phyloP scores from a whole-genome alignment of 2,329 filamentous ascomycete genomes.

The Chaetomiaceae sp. region DNA sequence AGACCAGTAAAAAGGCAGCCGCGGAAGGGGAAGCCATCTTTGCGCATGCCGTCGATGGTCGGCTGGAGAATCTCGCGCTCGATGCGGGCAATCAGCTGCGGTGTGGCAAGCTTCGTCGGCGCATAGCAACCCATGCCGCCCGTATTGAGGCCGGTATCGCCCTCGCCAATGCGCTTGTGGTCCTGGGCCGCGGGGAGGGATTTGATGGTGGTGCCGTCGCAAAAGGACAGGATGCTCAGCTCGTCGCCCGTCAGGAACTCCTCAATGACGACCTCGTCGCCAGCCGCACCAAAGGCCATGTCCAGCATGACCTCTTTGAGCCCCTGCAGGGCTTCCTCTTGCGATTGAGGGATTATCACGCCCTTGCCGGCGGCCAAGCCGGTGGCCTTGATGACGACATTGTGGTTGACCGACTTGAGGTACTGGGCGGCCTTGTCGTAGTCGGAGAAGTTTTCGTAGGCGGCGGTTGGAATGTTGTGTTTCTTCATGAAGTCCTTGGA shows the following conservation, averaged over 20 bases:
- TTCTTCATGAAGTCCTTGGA: conserved; percentile 97
- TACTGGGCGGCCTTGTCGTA: conserved; percentile 71
- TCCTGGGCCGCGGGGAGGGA: conserved; percentile 90
- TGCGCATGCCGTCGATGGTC: conserved; percentile 82
- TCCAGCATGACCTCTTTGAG: conserved; percentile 88
- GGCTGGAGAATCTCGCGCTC: conserved; percentile 82
- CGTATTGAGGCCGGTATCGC: conserved; percentile 86
- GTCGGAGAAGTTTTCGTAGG: conserved; percentile 81
- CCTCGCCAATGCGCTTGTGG: conserved; percentile 91
- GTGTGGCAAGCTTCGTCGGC: conserved; percentile 74
- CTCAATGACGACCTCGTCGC: conserved; percentile 90
- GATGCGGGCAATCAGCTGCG: conserved; percentile 70
- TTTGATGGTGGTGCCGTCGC: conserved; percentile 78
- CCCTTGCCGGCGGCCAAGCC: conserved; percentile 93
- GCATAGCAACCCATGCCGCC: conserved; percentile 98
- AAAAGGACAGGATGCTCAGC: conserved; percentile 85
- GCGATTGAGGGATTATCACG: conserved; percentile 79
- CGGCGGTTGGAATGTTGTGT: conserved; percentile 83
- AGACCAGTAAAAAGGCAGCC: conserved; percentile 84
- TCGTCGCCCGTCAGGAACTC: conserved; percentile 91
- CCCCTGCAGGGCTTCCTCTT: conserved; percentile 75
- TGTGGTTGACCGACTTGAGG: conserved; percentile 64
- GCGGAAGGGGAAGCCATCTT: conserved; percentile 68
- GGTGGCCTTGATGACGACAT: conserved; percentile 89
- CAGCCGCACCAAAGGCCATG: conserved; percentile 79